Conservation (phyloP, 106 monocot genomes). For the Dioscorea zingiberensis region DNA sequence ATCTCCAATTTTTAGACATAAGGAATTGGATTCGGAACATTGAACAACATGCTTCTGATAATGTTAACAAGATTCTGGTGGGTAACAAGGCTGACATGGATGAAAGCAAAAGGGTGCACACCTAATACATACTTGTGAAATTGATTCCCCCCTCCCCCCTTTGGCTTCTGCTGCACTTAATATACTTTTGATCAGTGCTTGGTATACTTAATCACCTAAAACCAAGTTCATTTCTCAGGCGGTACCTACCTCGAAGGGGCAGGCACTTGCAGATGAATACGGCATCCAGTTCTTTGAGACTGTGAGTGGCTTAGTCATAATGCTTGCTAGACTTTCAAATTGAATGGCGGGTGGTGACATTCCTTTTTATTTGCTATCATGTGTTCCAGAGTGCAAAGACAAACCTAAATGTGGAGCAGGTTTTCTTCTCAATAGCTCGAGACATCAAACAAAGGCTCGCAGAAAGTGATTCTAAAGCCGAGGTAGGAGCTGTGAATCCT, state of each 20-base stretch:
- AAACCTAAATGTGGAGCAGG: too few relatives aligned
- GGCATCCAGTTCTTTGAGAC: slow-evolving; percentile 93
- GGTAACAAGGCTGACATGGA: slow-evolving; percentile 99
- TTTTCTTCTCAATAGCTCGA: slow-evolving; percentile 88
- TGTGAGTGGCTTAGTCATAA: slow-evolving; percentile 19
- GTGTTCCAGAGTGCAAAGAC: slow-evolving; percentile 70
- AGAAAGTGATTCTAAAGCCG: slow-evolving; percentile 68
- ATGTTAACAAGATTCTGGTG: slow-evolving; percentile 94
- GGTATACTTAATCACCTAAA: too few relatives aligned
- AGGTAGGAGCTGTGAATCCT: slow-evolving; percentile 40
- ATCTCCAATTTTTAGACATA: slow-evolving; percentile 50
- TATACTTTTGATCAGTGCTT: too few relatives aligned
- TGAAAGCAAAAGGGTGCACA: slow-evolving; percentile 83
- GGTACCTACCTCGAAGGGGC: slow-evolving; percentile 84
- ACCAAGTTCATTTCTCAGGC: slow-evolving; percentile 63
- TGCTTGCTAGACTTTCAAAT: not conserved
- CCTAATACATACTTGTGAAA: not conserved
- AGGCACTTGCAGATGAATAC: slow-evolving; percentile 92
- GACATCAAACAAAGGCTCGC: slow-evolving; percentile 91
- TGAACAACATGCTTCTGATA: slow-evolving; percentile 97
- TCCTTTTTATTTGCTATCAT: too few relatives aligned
- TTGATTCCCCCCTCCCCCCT: too few relatives aligned
- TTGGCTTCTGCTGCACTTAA: too few relatives aligned
- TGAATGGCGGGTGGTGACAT: too few relatives aligned
- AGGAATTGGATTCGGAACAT: slow-evolving; percentile 98